Evolutionary conservation across 2,329 filamentous ascomycete genomes (phyloP).

Genomic region (Alternaria arborescens): DNA sequence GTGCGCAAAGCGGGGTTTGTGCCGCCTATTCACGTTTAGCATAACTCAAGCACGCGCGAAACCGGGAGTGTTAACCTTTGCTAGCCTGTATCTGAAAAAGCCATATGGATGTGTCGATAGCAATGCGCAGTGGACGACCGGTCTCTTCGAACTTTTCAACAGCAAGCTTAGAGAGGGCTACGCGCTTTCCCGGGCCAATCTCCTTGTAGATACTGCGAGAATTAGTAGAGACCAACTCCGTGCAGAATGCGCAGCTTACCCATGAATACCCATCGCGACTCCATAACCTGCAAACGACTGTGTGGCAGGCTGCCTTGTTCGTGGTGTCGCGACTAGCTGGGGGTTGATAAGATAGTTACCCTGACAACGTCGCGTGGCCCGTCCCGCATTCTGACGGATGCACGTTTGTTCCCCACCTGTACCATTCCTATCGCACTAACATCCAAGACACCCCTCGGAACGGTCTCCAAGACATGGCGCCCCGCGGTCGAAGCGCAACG

Average conservation of each 20-base stretch:
- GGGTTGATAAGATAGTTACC: slow-evolving; percentile 45
- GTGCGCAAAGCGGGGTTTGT: slow-evolving; percentile 90
- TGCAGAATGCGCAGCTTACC: slow-evolving; percentile 33
- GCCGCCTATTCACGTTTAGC: slow-evolving; percentile 65
- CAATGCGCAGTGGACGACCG: slow-evolving; percentile 79
- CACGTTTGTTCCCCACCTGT: slow-evolving; percentile 23
- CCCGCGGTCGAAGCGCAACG: slow-evolving; percentile 27
- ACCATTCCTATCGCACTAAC: slow-evolving; percentile 22
- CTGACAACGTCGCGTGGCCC: slow-evolving; percentile 31
- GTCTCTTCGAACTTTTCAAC: slow-evolving; percentile 76
- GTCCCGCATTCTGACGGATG: slow-evolving; percentile 25
- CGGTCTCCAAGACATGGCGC: slow-evolving; percentile 32
- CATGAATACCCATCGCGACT: slow-evolving; percentile 52
- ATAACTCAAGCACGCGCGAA: background rate
- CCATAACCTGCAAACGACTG: slow-evolving; percentile 26
- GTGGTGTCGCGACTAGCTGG: slow-evolving; percentile 21
- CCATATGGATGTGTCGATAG: slow-evolving; percentile 97
- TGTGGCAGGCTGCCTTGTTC: slow-evolving; percentile 21
- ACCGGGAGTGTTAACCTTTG: slow-evolving; percentile 61
- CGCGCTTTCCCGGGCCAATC: slow-evolving; percentile 79
- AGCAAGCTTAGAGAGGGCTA: slow-evolving; percentile 84
- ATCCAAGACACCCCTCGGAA: slow-evolving; percentile 16
- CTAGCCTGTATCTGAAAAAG: slow-evolving; percentile 91
- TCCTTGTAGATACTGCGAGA: slow-evolving; percentile 81
- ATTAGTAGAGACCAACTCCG: slow-evolving; percentile 20